Percentiles rank a stretch among this genome's conserved stretches.
Evolutionary conservation across 1,284 basidiomycete genomes (phyloP).

Genomic region (Cryptococcus wingfieldii): DNA sequence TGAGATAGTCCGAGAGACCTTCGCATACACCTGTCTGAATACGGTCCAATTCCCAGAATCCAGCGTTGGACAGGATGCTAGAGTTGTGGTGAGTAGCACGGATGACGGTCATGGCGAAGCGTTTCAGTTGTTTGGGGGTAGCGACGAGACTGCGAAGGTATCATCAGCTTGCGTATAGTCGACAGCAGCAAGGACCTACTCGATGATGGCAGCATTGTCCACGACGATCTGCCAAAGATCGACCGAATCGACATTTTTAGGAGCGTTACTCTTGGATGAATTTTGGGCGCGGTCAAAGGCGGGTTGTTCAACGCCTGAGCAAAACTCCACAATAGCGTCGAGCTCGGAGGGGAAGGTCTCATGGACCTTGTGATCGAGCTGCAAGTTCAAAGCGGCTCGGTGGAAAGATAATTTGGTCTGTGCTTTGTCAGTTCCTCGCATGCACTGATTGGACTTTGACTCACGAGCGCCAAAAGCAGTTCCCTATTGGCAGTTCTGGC

Average conservation of each 20-base stretch:
- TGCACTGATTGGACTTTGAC: background rate
- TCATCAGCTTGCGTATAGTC: background rate
- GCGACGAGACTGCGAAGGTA: background rate
- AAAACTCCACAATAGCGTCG: background rate
- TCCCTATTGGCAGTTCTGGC: background rate
- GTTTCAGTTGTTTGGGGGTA: conserved; percentile 2
- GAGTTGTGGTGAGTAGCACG: no score
- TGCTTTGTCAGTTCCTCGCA: no score
- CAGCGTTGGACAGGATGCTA: no score
- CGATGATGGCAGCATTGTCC: conserved; percentile 2
- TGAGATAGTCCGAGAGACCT: no score
- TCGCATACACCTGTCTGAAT: no score
- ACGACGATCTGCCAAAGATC: conserved; percentile 5
- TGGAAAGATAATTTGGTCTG: conserved; percentile 3
- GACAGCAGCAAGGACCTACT: conserved; percentile 3
- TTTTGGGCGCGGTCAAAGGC: no score
- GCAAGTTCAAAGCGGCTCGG: conserved; percentile 4
- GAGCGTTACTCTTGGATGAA: no score
- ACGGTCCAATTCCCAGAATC: no score
- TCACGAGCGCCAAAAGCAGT: background rate
- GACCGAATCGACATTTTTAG: no score
- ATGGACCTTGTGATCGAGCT: background rate
- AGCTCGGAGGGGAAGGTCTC: background rate
- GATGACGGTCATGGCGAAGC: background rate
- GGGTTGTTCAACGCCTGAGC: background rate